Evolutionary conservation across 352 stramenopile species (phyloP), one percentile per base, ranked within the genome.

Genomic region (Phytophthora idaei): DNA sequence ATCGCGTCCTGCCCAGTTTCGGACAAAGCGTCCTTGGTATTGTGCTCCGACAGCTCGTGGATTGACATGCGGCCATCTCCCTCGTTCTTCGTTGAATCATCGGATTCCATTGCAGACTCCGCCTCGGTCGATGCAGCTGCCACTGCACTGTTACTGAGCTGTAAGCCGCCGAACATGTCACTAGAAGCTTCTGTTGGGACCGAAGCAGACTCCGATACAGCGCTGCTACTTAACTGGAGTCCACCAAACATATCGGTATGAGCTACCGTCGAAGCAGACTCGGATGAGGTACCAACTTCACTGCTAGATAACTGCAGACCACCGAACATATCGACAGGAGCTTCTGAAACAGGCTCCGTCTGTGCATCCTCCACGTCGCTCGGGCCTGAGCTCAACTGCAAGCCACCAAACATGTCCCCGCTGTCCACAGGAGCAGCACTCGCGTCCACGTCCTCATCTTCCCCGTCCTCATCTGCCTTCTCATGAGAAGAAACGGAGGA

Each of bases 61-160:
- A 87, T 84, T 15, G 77, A 82, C 79, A 87, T 87, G 29, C 71
- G 79, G 32, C 55, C 65, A 47, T 73, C 71, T 25, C 60, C 73
- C 5, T 34, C 58, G 37, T 53, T 73, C 32, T 69, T 75, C 12
- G 45, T 34, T 14, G 49, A 67, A 14, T 34, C 27, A 29, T 61
- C 57, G 21, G 7, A 28, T 44, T 60, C 53, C 1, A 15, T 36
- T 37, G 14, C 14, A 15, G 21, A 14, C 25, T 58, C 66, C 42
- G 34, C n/a, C 12, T 65, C 51, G 34, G 34, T 52, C 21, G 65
- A 14, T 36, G 53, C 34, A 34, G 47, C 44, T 17, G 11, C 29
- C 9, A 58, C 41, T 34, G 54, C 54, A 52, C 45, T 71, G 32
- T 41, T 55, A 37, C 67, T 64, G 25, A 70, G 42, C 45, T 63